Conservation (phyloP, 768 basidiomycete species). For the Russula sp. region DNA sequence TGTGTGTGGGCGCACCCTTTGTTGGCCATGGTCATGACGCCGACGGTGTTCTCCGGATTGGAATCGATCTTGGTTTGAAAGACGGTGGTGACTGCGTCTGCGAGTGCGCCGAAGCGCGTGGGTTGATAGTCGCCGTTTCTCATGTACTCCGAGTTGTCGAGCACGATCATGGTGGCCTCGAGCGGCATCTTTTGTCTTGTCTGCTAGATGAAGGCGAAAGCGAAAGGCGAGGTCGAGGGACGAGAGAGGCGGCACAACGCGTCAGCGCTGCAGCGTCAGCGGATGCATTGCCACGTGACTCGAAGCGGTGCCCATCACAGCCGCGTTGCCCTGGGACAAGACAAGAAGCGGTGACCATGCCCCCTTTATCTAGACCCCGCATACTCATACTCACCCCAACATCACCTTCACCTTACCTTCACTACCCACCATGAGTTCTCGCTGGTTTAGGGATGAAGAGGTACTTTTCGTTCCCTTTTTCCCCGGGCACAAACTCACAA, state of each 20-base stretch:
- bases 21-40: slow-evolving; percentile 96
- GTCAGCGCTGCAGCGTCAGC: not conserved
- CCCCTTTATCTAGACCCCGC: not conserved
- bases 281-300: not conserved
- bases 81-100: slow-evolving; percentile 83
- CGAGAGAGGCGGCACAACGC: not conserved
- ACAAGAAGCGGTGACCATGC: not conserved
- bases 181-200: slow-evolving; percentile 62
- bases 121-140: slow-evolving; percentile 89
- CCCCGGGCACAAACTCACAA: not conserved
- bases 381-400: not conserved
- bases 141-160: slow-evolving; percentile 98
- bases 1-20: slow-evolving; percentile 66
- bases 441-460: slow-evolving; percentile 2
- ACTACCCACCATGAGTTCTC: not conserved
- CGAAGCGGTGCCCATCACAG: too few relatives aligned
- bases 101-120: slow-evolving; percentile 82
- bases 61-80: slow-evolving; percentile 92
- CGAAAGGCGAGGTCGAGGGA: not conserved
- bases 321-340: too few relatives aligned
- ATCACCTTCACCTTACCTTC: not conserved
- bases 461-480: not conserved
- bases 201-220: not conserved
- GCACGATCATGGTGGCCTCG: slow-evolving; percentile 95
- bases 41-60: slow-evolving; percentile 97